Evolutionary conservation across 2,329 filamentous ascomycete genomes (phyloP).

Genomic region (Metarhizium robertsii): DNA sequence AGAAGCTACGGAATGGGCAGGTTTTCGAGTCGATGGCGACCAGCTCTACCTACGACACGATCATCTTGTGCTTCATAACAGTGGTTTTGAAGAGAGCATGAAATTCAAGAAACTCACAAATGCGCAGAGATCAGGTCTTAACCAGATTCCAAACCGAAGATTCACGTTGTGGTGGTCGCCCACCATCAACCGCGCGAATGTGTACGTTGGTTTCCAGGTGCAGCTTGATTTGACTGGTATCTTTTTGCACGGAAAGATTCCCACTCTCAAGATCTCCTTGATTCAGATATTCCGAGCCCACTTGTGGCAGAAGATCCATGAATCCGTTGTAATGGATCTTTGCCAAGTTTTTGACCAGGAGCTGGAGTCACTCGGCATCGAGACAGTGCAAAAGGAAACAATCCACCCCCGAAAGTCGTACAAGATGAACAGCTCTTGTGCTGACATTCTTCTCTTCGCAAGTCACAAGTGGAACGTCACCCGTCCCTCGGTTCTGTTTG

Average conservation of each 20-base stretch:
- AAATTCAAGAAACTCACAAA: slow-evolving; percentile 99
- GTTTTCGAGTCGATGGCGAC: slow-evolving; percentile 40
- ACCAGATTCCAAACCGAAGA: slow-evolving; percentile 96
- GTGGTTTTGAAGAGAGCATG: slow-evolving; percentile 58
- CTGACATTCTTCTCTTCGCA: slow-evolving; percentile 92
- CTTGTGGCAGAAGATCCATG: slow-evolving; percentile 99
- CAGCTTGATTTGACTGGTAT: slow-evolving; percentile 97
- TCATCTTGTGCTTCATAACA: slow-evolving; percentile 5
- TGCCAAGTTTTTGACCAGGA: slow-evolving; percentile 98
- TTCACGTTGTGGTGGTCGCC: slow-evolving; percentile 98
- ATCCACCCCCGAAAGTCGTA: slow-evolving; percentile 99
- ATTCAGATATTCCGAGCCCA: slow-evolving; percentile 99
- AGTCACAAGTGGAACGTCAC: slow-evolving; percentile 99
- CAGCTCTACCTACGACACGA: slow-evolving; percentile 38
- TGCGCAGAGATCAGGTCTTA: slow-evolving; percentile 89
- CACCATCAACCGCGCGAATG: slow-evolving; percentile 90
- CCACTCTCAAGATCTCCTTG: slow-evolving; percentile 91
- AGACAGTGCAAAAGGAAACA: slow-evolving; percentile 97
- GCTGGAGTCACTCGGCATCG: slow-evolving; percentile 87
- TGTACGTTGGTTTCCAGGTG: slow-evolving; percentile 98
- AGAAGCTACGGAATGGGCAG: slow-evolving; percentile 35
- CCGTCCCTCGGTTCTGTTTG: slow-evolving; percentile 82
- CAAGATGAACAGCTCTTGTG: slow-evolving; percentile 99
- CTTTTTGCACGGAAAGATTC: slow-evolving; percentile 98
- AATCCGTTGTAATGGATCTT: slow-evolving; percentile 96